Evolutionary conservation across 164 flowering plant genomes (phyloP).

Genomic region (Chloranthus sessilifolius): DNA sequence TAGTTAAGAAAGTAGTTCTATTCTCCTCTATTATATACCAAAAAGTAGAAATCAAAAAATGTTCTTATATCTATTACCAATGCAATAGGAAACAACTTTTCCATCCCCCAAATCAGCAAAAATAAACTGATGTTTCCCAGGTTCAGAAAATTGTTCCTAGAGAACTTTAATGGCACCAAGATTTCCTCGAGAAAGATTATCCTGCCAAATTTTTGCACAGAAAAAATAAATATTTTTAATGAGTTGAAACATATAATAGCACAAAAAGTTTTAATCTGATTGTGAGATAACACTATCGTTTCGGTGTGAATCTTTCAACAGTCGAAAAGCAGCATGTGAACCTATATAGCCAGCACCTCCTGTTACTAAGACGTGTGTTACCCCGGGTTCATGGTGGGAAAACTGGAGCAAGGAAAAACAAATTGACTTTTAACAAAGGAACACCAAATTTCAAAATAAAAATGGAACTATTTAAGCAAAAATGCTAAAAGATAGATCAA

Average conservation of each 20-base stretch:
- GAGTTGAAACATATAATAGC: background rate
- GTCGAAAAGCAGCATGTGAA: conserved; percentile 88
- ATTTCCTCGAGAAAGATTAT: conserved; percentile 93
- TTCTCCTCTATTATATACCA: background rate
- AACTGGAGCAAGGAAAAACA: too few relatives aligned
- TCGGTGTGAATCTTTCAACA: conserved; percentile 74
- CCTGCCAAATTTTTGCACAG: conserved; percentile 33
- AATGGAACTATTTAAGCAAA: too few relatives aligned
- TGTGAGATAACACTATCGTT: conserved; percentile 69
- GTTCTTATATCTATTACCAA: background rate
- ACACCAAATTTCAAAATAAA: too few relatives aligned
- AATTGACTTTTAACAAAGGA: too few relatives aligned
- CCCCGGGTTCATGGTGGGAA: conserved; percentile 64
- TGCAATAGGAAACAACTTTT: conserved; percentile 62
- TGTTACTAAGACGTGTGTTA: conserved; percentile 87
- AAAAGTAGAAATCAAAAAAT: background rate
- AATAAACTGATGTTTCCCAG: conserved; percentile 88
- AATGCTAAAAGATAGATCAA: too few relatives aligned
- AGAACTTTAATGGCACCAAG: conserved; percentile 77
- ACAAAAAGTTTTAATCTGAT: background rate
- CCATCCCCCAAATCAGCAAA: conserved; percentile 96
- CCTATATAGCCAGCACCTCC: conserved; percentile 99
- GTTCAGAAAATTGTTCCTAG: conserved; percentile 71
- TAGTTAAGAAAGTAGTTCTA: conserved; percentile 30
- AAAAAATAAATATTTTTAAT: background rate